These are phyloP conservation scores for Allium fistulosum DNA, from an alignment of 106 monocot species.

Conservation along the genomic window DNA sequence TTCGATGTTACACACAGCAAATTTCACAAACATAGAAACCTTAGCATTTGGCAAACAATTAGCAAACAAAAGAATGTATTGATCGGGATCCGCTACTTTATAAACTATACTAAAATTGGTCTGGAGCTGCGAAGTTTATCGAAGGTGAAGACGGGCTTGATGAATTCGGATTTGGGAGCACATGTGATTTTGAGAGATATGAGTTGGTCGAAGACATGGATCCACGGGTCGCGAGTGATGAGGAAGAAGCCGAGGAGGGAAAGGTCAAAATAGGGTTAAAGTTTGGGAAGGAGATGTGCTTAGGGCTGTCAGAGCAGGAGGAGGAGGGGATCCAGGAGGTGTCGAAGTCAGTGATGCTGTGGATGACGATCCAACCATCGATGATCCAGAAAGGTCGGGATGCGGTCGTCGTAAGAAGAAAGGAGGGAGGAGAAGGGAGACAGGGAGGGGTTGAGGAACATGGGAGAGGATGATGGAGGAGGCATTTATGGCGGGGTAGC, in stretches of 20 bases:
- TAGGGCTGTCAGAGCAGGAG: constrained; percentile 47
- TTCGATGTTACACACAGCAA: constrained; percentile 76
- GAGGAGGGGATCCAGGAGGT: too few relatives aligned
- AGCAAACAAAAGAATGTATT: constrained; percentile 81
- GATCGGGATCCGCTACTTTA: constrained; percentile 36
- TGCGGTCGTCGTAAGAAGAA: too few relatives aligned
- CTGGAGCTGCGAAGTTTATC: constrained; percentile 24
- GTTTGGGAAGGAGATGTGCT: constrained; percentile 53
- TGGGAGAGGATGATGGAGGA: too few relatives aligned
- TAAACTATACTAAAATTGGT: constrained; percentile 19
- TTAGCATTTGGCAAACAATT: too few relatives aligned
- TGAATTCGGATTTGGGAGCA: constrained; percentile 53
- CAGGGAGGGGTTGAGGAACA: too few relatives aligned
- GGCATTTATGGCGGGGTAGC: too few relatives aligned
- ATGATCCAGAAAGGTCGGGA: constrained; percentile 51
- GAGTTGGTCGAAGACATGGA: constrained; percentile 58
- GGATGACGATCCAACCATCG: constrained; percentile 28
- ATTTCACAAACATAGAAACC: constrained; percentile 51
- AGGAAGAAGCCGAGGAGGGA: constrained; percentile 77
- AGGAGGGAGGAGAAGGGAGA: too few relatives aligned
- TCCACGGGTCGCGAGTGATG: constrained; percentile 63
- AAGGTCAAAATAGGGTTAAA: constrained; percentile 34
- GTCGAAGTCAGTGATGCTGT: constrained; percentile 71
- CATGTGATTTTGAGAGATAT: constrained; percentile 56
- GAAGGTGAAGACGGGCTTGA: too few relatives aligned